Percentiles rank a stretch among this genome's conserved stretches.
These are phyloP conservation scores for Hypomyces perniciosus DNA, from an alignment of 2,329 filamentous ascomycete species.

Conservation along the genomic window DNA sequence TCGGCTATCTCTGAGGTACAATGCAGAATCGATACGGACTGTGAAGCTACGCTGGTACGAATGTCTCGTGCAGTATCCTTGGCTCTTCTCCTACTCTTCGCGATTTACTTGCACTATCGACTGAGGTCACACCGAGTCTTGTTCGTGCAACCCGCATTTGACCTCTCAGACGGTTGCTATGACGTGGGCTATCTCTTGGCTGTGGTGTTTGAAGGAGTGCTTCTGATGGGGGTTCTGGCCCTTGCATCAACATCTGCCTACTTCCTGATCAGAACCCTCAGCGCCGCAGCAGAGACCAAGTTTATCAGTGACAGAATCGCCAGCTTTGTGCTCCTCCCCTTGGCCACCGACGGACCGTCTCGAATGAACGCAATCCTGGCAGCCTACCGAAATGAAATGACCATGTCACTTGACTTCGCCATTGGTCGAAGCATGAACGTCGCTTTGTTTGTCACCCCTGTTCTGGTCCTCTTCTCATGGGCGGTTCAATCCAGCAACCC, in stretches of 20 bases:
- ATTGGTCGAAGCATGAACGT: slow-evolving; percentile 10
- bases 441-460: slow-evolving; percentile 6
- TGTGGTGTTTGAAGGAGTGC: background rate
- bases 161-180: background rate
- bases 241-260: slow-evolving; percentile 2
- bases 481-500: background rate
- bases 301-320: slow-evolving; percentile 2
- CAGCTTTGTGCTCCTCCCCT: slow-evolving; percentile 4
- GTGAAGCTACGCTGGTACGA: background rate
- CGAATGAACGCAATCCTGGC: slow-evolving; percentile 6
- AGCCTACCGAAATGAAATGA: slow-evolving; percentile 5
- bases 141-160: background rate
- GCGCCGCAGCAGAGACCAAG: background rate
- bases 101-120: slow-evolving; percentile 8
- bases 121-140: slow-evolving; percentile 5
- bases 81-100: slow-evolving; percentile 5
- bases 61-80: slow-evolving; percentile 5
- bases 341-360: slow-evolving; percentile 5
- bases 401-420: slow-evolving; percentile 4
- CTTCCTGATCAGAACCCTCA: slow-evolving; percentile 7
- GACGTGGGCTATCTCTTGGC: background rate
- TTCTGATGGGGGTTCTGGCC: background rate
- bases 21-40: slow-evolving; percentile 1
- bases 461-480: slow-evolving; percentile 9
- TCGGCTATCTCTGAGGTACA: slow-evolving; percentile 7